A percentile compares a stretch with the other conserved stretches of the same genome.
These are phyloP conservation scores for Rhizopogon roseolus DNA, from an alignment of 768 basidiomycete species.

Conservation along the genomic window DNA sequence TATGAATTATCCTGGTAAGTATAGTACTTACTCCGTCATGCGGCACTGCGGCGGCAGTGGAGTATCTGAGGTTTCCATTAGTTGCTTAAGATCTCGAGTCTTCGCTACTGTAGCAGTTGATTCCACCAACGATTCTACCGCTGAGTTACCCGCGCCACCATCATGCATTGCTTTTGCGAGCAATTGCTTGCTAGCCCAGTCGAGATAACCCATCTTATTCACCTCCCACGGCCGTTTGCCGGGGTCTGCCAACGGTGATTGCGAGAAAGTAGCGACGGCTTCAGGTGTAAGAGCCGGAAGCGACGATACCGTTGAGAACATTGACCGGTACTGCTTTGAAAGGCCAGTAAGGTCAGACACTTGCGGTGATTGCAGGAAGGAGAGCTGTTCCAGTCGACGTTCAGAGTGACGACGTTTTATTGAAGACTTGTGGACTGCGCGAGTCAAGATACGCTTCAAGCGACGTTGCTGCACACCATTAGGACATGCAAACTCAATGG, in stretches of 20 bases:
- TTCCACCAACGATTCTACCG: conserved; percentile 16
- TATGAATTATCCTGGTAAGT: neutral
- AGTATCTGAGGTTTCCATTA: conserved; percentile 8
- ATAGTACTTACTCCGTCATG: too few species aligned
- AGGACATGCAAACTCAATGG: neutral
- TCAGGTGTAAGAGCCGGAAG: conserved; percentile 43
- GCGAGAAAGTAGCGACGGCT: conserved; percentile 30
- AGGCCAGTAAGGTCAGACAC: conserved; percentile 33
- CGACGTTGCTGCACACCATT: conserved; percentile 52
- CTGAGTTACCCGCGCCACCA: conserved; percentile 11
- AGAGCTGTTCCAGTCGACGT: conserved; percentile 35
- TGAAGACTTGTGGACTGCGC: conserved; percentile 45
- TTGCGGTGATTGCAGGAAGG: conserved; percentile 39
- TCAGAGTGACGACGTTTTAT: conserved; percentile 44
- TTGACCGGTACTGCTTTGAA: conserved; percentile 33
- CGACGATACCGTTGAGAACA: conserved; percentile 45
- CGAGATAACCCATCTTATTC: conserved; percentile 66
- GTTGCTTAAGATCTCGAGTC: conserved; percentile 13
- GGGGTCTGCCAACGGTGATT: conserved; percentile 37
- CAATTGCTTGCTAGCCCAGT: conserved; percentile 68
- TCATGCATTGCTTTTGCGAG: conserved; percentile 28
- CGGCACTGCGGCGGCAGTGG: too few species aligned
- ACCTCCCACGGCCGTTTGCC: conserved; percentile 79
- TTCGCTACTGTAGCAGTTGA: conserved; percentile 14
- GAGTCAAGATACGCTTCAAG: conserved; percentile 50